Evolutionary conservation across 225 moss, liverwort and hornwort species (phyloP), one percentile per base, ranked within the genome.

Genomic region (Ulota crispa): DNA sequence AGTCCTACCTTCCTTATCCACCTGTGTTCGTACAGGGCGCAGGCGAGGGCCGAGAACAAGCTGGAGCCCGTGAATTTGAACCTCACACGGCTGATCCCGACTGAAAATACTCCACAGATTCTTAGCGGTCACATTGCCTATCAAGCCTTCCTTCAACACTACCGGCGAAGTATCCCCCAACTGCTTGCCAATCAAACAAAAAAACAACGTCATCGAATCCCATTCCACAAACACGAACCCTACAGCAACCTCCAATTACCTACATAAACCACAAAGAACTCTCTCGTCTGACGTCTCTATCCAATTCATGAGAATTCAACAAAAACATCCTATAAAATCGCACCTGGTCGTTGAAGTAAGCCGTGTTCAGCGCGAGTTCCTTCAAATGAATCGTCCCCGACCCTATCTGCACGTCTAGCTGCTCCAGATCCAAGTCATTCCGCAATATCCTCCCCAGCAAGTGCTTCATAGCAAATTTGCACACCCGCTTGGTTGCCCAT

Each of bases 341-440:
- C 78, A 97, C 97, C 97, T 95, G 98, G 32, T 95, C 94, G 74
- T 99, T 96, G 41, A 99, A 90, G 81, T 95, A 99, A 31, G 86
- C 85, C 30, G 93, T 93, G 67, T 99, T 96, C 2, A 99, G 88
- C 60, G 88, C 91, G 10, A 99, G 87, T 19, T 99, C 94, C 80
- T 89, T 95, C 45, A 99, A 88, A 82, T 91, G 91, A 73, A 99
- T 91, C 24, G 88, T 91, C 70, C 98, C 98, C 37, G 95, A 89
- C 69, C 94, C 94, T 81, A 99, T 94, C 89, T 99, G 98, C 84
- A 99, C 98, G 82, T 99, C 98, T 80, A 99, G 95, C 89, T 99
- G 98, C 87, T 99, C 95, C 88, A 94, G 76, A 69, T 99, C 98
- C 78, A 96, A 87, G 86, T 95, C 98, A 81, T 82, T 93, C 65